Conservation (phyloP, 1,284 basidiomycete genomes). For the Cerrena zonata region DNA sequence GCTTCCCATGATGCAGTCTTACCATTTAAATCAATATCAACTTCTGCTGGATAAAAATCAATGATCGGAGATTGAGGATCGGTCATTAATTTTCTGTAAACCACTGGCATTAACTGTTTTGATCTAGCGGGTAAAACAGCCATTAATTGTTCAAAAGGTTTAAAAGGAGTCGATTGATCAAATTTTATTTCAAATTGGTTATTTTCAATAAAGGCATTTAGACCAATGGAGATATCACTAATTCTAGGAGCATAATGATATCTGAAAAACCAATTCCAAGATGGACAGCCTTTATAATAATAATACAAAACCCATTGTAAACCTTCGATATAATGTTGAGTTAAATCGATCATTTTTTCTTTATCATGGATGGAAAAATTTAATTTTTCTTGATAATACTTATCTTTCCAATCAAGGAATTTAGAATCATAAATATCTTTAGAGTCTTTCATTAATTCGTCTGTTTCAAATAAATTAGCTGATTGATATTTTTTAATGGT, state of each 20-base stretch:
- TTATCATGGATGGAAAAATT: constrained; percentile 40
- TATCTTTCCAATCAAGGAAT: constrained; percentile 86
- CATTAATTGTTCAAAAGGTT: constrained; percentile 96
- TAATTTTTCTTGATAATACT: constrained; percentile 76
- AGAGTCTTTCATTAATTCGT: no score
- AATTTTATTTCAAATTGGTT: constrained; percentile 44
- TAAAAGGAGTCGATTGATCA: constrained; percentile 85
- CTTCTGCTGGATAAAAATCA: constrained; percentile 90
- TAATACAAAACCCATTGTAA: constrained; percentile 99
- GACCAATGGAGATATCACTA: constrained; percentile 50
- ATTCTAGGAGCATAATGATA: constrained; percentile 97
- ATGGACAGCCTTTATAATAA: constrained; percentile 94
- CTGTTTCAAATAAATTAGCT: no score
- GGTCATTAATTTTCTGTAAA: constrained; percentile 87
- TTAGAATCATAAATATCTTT: no score
- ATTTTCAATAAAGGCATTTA: background rate
- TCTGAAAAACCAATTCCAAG: constrained; percentile 98
- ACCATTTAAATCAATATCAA: constrained; percentile 92
- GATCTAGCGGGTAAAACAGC: constrained; percentile 91
- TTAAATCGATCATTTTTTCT: constrained; percentile 61
- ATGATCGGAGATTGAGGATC: constrained; percentile 82
- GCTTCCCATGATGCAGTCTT: constrained; percentile 99
- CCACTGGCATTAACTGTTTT: constrained; percentile 78
- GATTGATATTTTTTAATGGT: no score
- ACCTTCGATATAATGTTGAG: constrained; percentile 85